These are phyloP conservation scores for Monosporascus sp. DNA, from an alignment of 2,329 filamentous ascomycete genomes.

Conservation along the genomic window DNA sequence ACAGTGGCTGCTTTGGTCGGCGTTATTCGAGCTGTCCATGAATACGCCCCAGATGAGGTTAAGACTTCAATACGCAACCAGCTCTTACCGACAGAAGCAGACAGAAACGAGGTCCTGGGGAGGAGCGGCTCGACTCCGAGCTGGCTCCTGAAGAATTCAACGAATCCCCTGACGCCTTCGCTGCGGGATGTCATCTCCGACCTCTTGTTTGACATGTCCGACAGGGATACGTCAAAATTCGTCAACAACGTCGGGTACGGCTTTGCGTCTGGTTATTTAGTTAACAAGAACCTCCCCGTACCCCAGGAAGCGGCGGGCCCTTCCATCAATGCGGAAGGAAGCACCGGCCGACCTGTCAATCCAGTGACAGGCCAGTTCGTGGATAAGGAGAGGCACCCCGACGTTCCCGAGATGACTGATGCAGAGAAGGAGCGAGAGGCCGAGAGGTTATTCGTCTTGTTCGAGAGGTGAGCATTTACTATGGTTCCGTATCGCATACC, in stretches of 20 bases:
- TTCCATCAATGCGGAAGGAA: conserved; percentile 27
- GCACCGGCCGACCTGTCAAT: conserved; percentile 52
- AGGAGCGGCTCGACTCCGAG: conserved; percentile 68
- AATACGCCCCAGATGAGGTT: conserved; percentile 57
- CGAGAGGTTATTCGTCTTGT: conserved; percentile 82
- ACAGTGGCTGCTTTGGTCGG: conserved; percentile 68
- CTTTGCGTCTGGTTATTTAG: conserved; percentile 84
- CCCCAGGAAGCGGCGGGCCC: conserved; percentile 60
- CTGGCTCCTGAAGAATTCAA: conserved; percentile 70
- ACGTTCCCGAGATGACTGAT: conserved; percentile 71
- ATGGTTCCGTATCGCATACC: neutral
- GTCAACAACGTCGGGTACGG: conserved; percentile 93
- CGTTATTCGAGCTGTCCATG: conserved; percentile 65
- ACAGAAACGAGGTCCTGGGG: conserved; percentile 73
- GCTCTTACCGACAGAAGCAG: conserved; percentile 71
- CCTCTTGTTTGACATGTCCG: conserved; percentile 82
- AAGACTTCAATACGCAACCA: conserved; percentile 56
- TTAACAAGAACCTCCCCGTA: conserved; percentile 75
- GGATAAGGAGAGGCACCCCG: conserved; percentile 56
- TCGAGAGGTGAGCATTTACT: conserved; percentile 61
- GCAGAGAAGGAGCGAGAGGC: conserved; percentile 92
- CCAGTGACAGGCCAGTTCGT: conserved; percentile 82
- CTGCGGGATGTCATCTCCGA: conserved; percentile 70
- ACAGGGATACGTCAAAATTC: conserved; percentile 71
- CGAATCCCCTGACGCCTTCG: conserved; percentile 64